phyloP scores from a whole-genome alignment of 768 basidiomycete species.

The Ramaria rubella region DNA sequence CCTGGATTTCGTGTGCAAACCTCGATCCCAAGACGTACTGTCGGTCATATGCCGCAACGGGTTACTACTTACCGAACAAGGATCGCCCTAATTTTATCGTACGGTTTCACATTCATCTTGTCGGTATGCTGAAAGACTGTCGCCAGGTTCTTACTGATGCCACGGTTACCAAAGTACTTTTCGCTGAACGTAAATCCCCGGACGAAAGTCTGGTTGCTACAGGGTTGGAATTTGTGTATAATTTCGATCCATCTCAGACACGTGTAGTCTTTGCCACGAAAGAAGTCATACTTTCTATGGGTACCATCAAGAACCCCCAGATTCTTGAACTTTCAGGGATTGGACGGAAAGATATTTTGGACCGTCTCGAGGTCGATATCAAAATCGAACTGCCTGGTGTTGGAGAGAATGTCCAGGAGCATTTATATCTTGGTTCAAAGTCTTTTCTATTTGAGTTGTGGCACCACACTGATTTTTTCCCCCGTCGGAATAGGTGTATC shows the following conservation, averaged over 20 bases:
- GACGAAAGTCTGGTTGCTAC: slow-evolving; percentile 31
- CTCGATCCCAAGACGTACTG: slow-evolving; percentile 21
- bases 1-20: slow-evolving; percentile 17
- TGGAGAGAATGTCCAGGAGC: slow-evolving; percentile 57
- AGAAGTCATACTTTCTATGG: slow-evolving; percentile 46
- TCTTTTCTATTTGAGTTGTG: slow-evolving; percentile 12
- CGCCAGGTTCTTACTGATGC: slow-evolving; percentile 20
- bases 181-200: not conserved
- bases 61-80: slow-evolving; percentile 24
- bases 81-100: slow-evolving; percentile 22
- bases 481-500: not conserved
- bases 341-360: slow-evolving; percentile 44
- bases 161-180: slow-evolving; percentile 22
- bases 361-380: slow-evolving; percentile 40
- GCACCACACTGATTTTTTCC: not conserved
- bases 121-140: not conserved
- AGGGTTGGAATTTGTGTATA: slow-evolving; percentile 40
- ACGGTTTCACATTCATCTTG: not conserved
- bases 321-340: slow-evolving; percentile 64
- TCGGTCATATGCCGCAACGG: slow-evolving; percentile 27
- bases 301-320: slow-evolving; percentile 41
- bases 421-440: slow-evolving; percentile 24
- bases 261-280: slow-evolving; percentile 35
- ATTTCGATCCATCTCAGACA: slow-evolving; percentile 12
- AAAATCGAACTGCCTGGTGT: slow-evolving; percentile 68